Percentiles rank a stretch among this genome's conserved stretches.
These are phyloP conservation scores for Tylopilus subfusipes DNA, from an alignment of 768 basidiomycete species.

Conservation along the genomic window DNA sequence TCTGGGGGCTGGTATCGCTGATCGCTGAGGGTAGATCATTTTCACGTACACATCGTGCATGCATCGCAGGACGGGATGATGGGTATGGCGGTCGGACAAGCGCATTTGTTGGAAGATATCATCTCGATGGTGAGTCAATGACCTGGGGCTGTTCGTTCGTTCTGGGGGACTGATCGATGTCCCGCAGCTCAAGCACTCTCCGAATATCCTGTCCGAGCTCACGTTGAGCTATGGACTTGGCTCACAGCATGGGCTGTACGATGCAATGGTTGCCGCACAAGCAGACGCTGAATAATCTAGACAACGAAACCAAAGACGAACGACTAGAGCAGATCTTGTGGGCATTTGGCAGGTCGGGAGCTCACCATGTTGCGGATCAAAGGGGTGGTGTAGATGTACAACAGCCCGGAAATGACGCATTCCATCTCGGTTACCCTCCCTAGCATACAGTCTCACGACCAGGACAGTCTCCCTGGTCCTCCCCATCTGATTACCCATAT, in stretches of 20 bases:
- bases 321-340: neutral
- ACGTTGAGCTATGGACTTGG: slow-evolving; percentile 83
- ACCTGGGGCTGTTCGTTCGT: neutral
- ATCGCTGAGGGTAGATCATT: slow-evolving; percentile 60
- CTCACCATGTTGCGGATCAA: too few species aligned
- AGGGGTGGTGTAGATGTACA: neutral
- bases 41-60: slow-evolving; percentile 91
- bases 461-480: too few species aligned
- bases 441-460: too few species aligned
- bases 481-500: too few species aligned
- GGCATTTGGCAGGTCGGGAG: too few species aligned
- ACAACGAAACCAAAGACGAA: neutral
- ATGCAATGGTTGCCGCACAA: slow-evolving; percentile 41
- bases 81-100: slow-evolving; percentile 85
- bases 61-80: slow-evolving; percentile 52
- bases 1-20: neutral
- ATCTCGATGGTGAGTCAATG: slow-evolving; percentile 66
- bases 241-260: slow-evolving; percentile 70
- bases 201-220: slow-evolving; percentile 60
- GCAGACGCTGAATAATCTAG: neutral
- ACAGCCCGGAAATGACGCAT: too few species aligned
- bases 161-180: neutral
- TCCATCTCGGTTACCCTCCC: too few species aligned
- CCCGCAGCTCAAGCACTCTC: slow-evolving; percentile 3
- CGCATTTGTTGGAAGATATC: slow-evolving; percentile 89